phyloP scores from a whole-genome alignment of 1,284 basidiomycete species.

The Hemileia vastatrix region DNA sequence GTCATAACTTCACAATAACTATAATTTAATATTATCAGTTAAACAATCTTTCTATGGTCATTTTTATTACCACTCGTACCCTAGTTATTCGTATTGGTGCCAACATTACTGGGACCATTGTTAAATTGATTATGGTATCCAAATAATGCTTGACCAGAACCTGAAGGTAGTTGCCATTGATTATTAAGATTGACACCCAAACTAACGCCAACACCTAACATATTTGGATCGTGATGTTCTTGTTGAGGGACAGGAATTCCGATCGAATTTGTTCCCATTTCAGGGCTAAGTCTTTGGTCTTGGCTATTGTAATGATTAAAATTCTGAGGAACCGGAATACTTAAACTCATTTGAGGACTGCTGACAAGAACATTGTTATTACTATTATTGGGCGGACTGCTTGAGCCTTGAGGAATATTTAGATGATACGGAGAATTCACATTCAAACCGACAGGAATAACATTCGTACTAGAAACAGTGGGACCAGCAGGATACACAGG shows the following conservation, averaged over 20 bases:
- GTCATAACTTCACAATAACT: too few species aligned
- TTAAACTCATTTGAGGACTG: neutral
- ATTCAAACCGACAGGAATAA: neutral
- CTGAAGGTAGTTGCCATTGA: too few species aligned
- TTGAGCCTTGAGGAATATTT: neutral
- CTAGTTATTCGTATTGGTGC: too few species aligned
- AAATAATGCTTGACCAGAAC: too few species aligned
- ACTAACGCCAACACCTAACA: too few species aligned
- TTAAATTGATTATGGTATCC: too few species aligned
- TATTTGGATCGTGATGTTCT: too few species aligned
- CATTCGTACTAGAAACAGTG: neutral
- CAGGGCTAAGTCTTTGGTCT: neutral
- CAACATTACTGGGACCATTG: too few species aligned
- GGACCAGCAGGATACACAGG: neutral
- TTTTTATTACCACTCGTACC: too few species aligned
- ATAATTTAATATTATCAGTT: too few species aligned
- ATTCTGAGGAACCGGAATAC: slow-evolving; percentile 10
- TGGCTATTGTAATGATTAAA: slow-evolving; percentile 2
- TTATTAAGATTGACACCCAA: too few species aligned
- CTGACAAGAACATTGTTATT: slow-evolving; percentile 7
- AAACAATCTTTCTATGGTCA: too few species aligned
- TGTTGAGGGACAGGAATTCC: slow-evolving; percentile 19
- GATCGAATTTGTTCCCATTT: neutral
- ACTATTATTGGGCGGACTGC: neutral
- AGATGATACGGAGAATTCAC: slow-evolving; percentile 1